Evolutionary conservation across 1,284 basidiomycete genomes (phyloP).

Genomic region (Irpex lacteus): DNA sequence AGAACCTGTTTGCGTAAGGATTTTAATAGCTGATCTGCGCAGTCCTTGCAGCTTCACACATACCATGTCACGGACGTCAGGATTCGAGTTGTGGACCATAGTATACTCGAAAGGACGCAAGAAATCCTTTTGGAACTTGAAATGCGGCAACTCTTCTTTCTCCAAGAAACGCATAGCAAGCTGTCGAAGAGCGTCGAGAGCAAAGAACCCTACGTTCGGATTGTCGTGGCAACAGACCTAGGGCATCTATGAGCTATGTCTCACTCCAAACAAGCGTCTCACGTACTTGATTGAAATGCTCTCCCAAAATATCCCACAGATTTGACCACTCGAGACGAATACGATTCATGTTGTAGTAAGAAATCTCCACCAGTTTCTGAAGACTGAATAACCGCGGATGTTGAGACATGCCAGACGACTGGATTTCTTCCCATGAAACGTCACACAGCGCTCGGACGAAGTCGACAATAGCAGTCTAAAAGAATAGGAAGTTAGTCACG

Average conservation of each 20-base stretch:
- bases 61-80: slow-evolving; percentile 97
- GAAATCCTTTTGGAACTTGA: slow-evolving; percentile 99
- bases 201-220: slow-evolving; percentile 95
- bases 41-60: slow-evolving; percentile 13
- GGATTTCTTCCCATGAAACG: slow-evolving; percentile 99
- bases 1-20: slow-evolving; percentile 59
- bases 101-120: slow-evolving; percentile 98
- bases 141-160: slow-evolving; percentile 97
- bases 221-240: slow-evolving; percentile 98
- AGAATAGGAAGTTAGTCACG: slow-evolving; percentile 5
- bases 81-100: slow-evolving; percentile 94
- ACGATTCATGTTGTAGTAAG: slow-evolving; percentile 99
- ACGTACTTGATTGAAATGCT: slow-evolving; percentile 95
- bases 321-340: slow-evolving; percentile 99
- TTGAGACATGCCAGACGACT: slow-evolving; percentile 91
- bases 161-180: slow-evolving; percentile 98
- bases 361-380: slow-evolving; percentile 99
- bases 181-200: slow-evolving; percentile 96
- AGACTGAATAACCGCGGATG: slow-evolving; percentile 96
- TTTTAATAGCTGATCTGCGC: background rate
- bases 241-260: slow-evolving; percentile 7
- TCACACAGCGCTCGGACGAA: slow-evolving; percentile 96
- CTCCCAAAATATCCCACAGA: slow-evolving; percentile 96
- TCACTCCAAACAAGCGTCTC: background rate
- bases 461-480: slow-evolving; percentile 94